Conservation (phyloP, 495 filamentous ascomycete species). For the Parachaetomium inaequale region DNA sequence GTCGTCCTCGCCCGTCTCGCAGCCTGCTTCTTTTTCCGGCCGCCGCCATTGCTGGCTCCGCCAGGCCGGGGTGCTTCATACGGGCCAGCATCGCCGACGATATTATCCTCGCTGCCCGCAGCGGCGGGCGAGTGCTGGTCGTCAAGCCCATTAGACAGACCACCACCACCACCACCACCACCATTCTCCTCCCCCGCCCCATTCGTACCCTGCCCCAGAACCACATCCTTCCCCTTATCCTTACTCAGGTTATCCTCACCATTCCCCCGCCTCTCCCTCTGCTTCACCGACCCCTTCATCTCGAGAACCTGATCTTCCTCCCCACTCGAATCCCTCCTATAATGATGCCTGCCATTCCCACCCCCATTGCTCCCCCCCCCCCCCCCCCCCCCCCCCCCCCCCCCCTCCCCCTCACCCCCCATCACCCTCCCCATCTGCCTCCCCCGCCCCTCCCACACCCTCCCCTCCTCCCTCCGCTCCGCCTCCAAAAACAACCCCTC, state of each 20-base stretch:
- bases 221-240: neutral
- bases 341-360: conserved; percentile 35
- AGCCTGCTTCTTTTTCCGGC: conserved; percentile 1
- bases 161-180: neutral
- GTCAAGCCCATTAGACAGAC: neutral
- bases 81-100: neutral
- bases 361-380: neutral
- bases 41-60: neutral
- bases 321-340: conserved; percentile 60
- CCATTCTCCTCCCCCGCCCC: neutral
- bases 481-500: conserved; percentile 61
- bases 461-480: conserved; percentile 26
- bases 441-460: conserved; percentile 15
- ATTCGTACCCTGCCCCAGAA: too few relatives aligned
- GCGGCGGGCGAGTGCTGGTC: neutral
- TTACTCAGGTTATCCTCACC: neutral
- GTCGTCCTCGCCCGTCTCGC: conserved; percentile 16
- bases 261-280: conserved; percentile 22
- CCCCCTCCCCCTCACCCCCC: neutral
- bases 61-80: neutral
- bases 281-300: conserved; percentile 65
- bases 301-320: conserved; percentile 79
- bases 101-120: neutral
- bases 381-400: conserved; percentile 3
- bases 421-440: neutral